phyloP scores from a whole-genome alignment of 257 asterid genomes.

The Echites panduratus region DNA sequence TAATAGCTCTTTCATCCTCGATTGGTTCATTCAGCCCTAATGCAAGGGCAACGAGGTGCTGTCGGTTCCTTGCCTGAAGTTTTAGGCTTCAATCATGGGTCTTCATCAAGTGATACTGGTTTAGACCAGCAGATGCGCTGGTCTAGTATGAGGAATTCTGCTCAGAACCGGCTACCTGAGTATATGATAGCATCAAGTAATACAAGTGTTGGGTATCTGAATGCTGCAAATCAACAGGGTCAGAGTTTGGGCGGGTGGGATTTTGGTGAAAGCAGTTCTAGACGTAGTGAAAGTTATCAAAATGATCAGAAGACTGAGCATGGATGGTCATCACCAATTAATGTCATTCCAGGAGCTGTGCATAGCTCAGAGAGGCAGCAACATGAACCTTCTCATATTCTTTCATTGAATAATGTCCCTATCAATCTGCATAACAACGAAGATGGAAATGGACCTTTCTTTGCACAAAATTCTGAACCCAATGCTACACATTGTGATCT shows the following conservation, averaged over 20 bases:
- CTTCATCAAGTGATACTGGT: constrained; percentile 49
- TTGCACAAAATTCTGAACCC: constrained; percentile 32
- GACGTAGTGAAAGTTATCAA: constrained; percentile 34
- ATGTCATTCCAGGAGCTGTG: constrained; percentile 28
- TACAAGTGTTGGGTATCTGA: constrained; percentile 29
- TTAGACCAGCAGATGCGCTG: constrained; percentile 65
- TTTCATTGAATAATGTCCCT: constrained; percentile 30
- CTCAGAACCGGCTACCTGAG: constrained; percentile 43
- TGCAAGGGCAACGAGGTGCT: constrained; percentile 82
- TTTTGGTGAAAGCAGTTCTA: constrained; percentile 69
- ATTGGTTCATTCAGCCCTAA: constrained; percentile 33
- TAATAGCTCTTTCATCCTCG: constrained; percentile 14
- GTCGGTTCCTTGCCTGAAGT: constrained; percentile 63
- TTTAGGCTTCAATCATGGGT: constrained; percentile 56
- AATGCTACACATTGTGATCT: constrained; percentile 37
- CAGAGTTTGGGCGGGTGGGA: constrained; percentile 44
- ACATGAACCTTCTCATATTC: constrained; percentile 30
- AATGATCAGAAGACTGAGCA: constrained; percentile 44
- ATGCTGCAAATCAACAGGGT: constrained; percentile 37
- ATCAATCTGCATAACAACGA: constrained; percentile 30
- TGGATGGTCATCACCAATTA: constrained; percentile 32
- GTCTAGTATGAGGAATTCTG: constrained; percentile 49
- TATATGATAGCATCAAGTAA: constrained; percentile 42
- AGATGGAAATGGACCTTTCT: constrained; percentile 24
- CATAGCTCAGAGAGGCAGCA: constrained; percentile 28